These are phyloP conservation scores for Ilyonectria mors-panacis DNA, from an alignment of 2,329 filamentous ascomycete species.

Conservation along the genomic window DNA sequence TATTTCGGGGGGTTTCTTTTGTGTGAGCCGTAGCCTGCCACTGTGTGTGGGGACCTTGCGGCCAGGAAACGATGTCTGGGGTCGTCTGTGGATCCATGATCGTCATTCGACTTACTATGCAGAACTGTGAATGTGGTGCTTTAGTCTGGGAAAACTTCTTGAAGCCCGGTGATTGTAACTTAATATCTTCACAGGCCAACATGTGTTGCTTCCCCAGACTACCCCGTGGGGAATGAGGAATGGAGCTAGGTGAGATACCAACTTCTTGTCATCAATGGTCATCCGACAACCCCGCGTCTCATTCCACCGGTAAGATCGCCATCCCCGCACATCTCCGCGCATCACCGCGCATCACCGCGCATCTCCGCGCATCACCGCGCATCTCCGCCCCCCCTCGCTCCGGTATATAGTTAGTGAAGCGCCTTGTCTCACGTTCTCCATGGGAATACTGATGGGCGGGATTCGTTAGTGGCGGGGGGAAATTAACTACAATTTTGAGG, in stretches of 20 bases:
- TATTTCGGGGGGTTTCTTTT: constrained; percentile 1
- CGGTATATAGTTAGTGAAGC: neutral
- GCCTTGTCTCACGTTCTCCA: too few relatives aligned
- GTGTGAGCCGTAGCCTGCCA: constrained; percentile 5
- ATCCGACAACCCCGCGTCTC: neutral
- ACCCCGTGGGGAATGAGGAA: too few relatives aligned
- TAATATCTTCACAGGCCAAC: neutral
- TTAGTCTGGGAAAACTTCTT: neutral
- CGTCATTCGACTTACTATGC: neutral
- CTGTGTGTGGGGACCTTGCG: constrained; percentile 15
- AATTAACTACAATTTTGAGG: too few relatives aligned
- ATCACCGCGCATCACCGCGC: constrained; percentile 26
- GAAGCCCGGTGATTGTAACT: neutral
- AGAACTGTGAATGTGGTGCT: constrained; percentile 3
- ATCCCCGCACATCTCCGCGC: constrained; percentile 29
- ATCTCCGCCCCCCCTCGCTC: neutral
- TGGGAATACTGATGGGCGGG: neutral
- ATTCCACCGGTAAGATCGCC: constrained; percentile 2
- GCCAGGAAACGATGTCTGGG: constrained; percentile 26
- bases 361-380: neutral
- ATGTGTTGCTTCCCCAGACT: too few relatives aligned
- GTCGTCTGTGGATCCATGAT: constrained; percentile 14
- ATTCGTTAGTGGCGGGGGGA: neutral
- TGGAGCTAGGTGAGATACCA: too few relatives aligned
- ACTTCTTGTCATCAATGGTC: too few relatives aligned